phyloP scores from a whole-genome alignment of 306 rosid species.

The Vigna trinervia region DNA sequence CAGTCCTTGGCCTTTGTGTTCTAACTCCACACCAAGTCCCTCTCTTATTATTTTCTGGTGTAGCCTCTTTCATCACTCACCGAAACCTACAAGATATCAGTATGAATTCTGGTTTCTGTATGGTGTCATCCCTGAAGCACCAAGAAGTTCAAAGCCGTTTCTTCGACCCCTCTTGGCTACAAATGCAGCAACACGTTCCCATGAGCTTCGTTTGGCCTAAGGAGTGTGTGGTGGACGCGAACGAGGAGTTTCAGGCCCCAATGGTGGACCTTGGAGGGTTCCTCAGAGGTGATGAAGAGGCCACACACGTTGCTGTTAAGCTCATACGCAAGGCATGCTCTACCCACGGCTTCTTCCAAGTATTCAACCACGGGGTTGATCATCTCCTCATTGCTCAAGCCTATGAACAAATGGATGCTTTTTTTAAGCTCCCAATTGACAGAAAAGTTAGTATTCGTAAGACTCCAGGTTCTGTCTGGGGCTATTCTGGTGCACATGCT shows the following conservation, averaged over 20 bases:
- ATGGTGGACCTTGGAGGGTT: constrained; percentile 67
- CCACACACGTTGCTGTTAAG: constrained; percentile 47
- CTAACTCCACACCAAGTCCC: background rate
- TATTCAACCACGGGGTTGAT: constrained; percentile 72
- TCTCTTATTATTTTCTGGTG: background rate
- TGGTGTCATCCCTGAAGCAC: constrained; percentile 16
- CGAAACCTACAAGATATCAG: background rate
- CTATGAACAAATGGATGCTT: constrained; percentile 49
- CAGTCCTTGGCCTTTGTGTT: constrained; percentile 27
- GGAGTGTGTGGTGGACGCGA: constrained; percentile 51
- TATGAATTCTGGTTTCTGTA: constrained; percentile 35
- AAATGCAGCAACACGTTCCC: constrained; percentile 48
- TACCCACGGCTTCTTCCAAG: constrained; percentile 80
- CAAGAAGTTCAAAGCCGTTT: constrained; percentile 37
- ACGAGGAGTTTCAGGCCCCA: constrained; percentile 56
- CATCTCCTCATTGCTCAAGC: constrained; percentile 47
- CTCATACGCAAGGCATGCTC: constrained; percentile 59
- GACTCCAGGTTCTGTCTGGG: constrained; percentile 50
- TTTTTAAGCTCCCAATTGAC: constrained; percentile 62
- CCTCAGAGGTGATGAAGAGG: constrained; percentile 53
- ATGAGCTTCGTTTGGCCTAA: constrained; percentile 69
- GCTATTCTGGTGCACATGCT: constrained; percentile 76
- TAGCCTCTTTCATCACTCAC: background rate
- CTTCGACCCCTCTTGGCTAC: constrained; percentile 44
- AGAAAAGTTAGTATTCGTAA: constrained; percentile 48